Base-by-base conservation (phyloP, 768 basidiomycete species). In the Lyophyllum decastes region DNA sequence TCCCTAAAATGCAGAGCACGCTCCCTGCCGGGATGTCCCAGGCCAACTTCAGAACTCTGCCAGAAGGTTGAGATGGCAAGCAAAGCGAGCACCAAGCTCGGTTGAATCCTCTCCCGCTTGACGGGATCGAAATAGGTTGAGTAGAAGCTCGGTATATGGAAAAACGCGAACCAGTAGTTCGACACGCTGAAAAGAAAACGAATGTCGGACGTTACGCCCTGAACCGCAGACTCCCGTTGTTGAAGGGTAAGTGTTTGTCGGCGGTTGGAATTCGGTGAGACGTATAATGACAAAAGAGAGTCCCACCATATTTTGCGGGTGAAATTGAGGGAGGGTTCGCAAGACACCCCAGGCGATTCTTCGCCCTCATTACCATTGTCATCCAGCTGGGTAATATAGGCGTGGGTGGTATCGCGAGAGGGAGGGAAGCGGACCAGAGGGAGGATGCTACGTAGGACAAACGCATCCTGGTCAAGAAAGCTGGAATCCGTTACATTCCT, bases 261-360 rank as follows among this genome's bases (percentile, higher is more conserved):
- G 55, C 68, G 71, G 25, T 61, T 61, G n/a, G 71, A 64, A 56
- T 66, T 61, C 8, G 74, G 70, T 17, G 76, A 76, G 27, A 71
- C 55, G 67, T 90, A 90, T 26, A 87, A 66, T 40, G 75, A 72
- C 34, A 90, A 70, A 17, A 92, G 76, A 4, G 81, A 83, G 65
- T 91, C 91, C 86, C 88, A 92, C 90, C 90, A 91, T 22, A 83
- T 85, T 73, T 88, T 85, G 49, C 88, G 87, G 17, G 78, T 75
- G 69, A 89, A 90, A 48, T 81, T 78, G 35, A 89, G 72, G 9
- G 88, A 87, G 7, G 90, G 90, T 59, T 85, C 82, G 46, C 73
- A 66, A 6, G 65, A 67, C n/a, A 86, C 82, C 40, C 70, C 69
- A n/a, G 56, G 50, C 41, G 47, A 55, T 8, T 64, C 61, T 16